A percentile compares a stretch with the other conserved stretches of the same genome.
Evolutionary conservation across 352 stramenopile species (phyloP).

Genomic region (Phytopythium cucurbitacearum): DNA sequence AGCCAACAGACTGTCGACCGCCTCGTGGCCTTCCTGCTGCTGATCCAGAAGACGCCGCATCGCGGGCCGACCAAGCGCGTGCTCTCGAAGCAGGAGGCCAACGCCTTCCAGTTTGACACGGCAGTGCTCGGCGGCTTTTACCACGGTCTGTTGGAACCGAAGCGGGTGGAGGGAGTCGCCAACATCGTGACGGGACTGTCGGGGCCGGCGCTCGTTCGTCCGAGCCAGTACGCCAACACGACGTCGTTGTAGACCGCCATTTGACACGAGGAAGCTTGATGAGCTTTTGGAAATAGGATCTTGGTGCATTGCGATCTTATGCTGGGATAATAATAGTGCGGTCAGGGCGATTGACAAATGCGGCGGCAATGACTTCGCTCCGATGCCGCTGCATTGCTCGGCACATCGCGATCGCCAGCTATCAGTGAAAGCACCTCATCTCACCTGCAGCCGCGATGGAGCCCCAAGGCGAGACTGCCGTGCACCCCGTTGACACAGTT

Average conservation of each 20-base stretch:
- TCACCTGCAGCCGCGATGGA: too few relatives aligned
- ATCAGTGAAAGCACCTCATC: too few relatives aligned
- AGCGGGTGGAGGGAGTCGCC: constrained; percentile 21
- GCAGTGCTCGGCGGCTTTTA: constrained; percentile 55
- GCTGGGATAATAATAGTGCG: too few relatives aligned
- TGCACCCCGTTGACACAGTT: too few relatives aligned
- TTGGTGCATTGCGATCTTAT: too few relatives aligned
- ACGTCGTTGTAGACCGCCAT: constrained; percentile 23
- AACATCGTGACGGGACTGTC: constrained; percentile 39
- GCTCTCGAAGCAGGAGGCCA: constrained; percentile 48
- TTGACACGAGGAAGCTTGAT: too few relatives aligned
- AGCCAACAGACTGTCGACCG: constrained; percentile 31
- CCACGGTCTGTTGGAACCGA: constrained; percentile 53
- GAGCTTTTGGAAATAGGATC: too few relatives aligned
- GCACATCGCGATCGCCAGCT: too few relatives aligned
- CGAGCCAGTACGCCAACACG: constrained; percentile 23
- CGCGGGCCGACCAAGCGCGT: constrained; percentile 56
- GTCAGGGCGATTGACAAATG: too few relatives aligned
- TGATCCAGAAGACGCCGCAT: constrained; percentile 58
- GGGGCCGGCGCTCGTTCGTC: constrained; percentile 32
- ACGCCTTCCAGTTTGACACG: constrained; percentile 60
- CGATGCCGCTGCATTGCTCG: too few relatives aligned
- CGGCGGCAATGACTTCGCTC: too few relatives aligned
- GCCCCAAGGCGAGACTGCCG: too few relatives aligned
- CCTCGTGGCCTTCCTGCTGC: constrained; percentile 40